Conservation (phyloP, 2,329 filamentous ascomycete genomes). For the Alternaria triticina region DNA sequence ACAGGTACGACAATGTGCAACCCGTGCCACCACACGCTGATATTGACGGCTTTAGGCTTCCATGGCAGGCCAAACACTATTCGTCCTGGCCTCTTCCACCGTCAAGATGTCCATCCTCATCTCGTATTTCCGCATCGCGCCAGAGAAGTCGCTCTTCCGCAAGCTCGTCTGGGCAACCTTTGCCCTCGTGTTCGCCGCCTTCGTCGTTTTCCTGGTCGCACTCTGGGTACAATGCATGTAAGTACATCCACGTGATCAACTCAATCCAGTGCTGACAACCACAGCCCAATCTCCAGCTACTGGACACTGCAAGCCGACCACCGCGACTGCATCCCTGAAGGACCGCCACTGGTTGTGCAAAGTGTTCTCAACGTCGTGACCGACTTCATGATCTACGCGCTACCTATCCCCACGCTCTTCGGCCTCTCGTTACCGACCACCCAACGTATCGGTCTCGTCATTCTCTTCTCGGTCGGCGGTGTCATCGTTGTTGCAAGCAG, state of each 20-base stretch:
- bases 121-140: conserved; percentile 49
- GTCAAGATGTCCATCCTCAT: conserved; percentile 49
- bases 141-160: conserved; percentile 48
- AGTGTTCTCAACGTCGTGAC: conserved; percentile 54
- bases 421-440: conserved; percentile 52
- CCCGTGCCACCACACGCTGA: conserved; percentile 22
- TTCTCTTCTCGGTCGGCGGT: conserved; percentile 54
- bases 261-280: conserved; percentile 22
- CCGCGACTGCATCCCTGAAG: conserved; percentile 54
- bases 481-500: conserved; percentile 55
- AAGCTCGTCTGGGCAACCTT: conserved; percentile 47
- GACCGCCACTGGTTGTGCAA: conserved; percentile 51
- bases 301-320: conserved; percentile 50
- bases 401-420: conserved; percentile 56
- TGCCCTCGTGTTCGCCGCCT: conserved; percentile 42
- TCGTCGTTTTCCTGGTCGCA: conserved; percentile 45
- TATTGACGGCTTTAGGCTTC: conserved; percentile 41
- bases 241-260: conserved; percentile 10
- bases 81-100: conserved; percentile 47
- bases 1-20: conserved; percentile 37
- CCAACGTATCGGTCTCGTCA: conserved; percentile 52
- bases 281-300: conserved; percentile 54
- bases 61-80: conserved; percentile 47
- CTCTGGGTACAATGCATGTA: conserved; percentile 49
- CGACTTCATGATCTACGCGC: conserved; percentile 54